A percentile compares a stretch with the other conserved stretches of the same genome.
Conservation (phyloP, 176 grass and related monocot species). For the Olyra latifolia region DNA sequence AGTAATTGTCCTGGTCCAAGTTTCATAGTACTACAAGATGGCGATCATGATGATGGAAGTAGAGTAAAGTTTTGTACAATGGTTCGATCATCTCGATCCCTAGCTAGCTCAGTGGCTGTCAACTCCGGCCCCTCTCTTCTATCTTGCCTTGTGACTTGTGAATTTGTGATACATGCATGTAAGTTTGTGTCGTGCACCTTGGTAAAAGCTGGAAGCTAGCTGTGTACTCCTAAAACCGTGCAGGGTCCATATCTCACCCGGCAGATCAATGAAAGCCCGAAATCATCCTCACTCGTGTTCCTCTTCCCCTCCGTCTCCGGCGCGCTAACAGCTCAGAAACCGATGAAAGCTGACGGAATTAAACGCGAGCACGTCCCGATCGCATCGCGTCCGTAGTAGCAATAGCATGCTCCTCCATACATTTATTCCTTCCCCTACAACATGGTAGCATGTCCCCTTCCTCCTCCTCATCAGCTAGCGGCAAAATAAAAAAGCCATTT, state of each 20-base stretch:
- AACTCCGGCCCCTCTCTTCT: background rate
- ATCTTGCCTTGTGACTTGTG: background rate
- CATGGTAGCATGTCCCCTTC: constrained; percentile 40
- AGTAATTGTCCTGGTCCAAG: background rate
- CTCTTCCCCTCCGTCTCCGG: background rate
- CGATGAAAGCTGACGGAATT: constrained; percentile 20
- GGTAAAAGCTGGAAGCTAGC: background rate
- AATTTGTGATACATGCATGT: background rate
- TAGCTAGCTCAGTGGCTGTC: no score
- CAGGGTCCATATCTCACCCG: background rate
- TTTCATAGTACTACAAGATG: background rate
- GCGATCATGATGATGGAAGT: no score
- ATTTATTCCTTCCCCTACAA: constrained; percentile 53
- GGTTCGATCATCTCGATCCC: no score
- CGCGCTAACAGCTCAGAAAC: constrained; percentile 7
- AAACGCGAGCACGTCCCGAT: constrained; percentile 43
- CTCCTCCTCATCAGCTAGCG: no score
- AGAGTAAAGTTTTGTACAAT: no score
- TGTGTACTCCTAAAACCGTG: background rate
- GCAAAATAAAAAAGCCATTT: constrained; percentile 2
- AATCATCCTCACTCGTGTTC: constrained; percentile 1
- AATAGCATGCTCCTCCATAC: background rate
- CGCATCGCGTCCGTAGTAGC: constrained; percentile 27
- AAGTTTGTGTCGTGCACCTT: background rate
- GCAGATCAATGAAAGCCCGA: constrained; percentile 31